Base-by-base conservation (phyloP, 257 asterid species). In the Rubia yunnanensis region DNA sequence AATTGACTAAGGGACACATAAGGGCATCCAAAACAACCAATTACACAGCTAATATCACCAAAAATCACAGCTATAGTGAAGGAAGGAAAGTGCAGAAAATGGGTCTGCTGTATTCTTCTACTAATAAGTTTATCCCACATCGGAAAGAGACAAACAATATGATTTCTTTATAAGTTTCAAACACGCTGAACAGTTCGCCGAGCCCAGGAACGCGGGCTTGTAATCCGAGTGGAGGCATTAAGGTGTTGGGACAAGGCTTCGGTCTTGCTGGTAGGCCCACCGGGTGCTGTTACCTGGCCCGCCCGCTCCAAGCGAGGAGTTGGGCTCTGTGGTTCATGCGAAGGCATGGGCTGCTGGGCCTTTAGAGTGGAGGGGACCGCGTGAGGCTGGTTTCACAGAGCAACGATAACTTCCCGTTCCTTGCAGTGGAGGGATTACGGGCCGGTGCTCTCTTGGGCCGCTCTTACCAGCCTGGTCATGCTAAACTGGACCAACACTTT, bases 341-440 rank as follows among this genome's bases (percentile, higher is more conserved):
- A 15, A 52, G 36, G 62, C 35, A 5, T 8, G 44, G 18, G 1
- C 1, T 1, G 17, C 35, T 7, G 10, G 62, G 62, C 1, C 6
- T 13, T 32, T 65, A 65, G 13, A 23, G 27, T 0, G 70, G 38
- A 22, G 70, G 62, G 20, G 1, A 52, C 35, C 0, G 62, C 50
- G 61, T 49, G 24, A 65, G 70, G 60, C 61, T 65, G 70, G 70
- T 14, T 48, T 65, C 20, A 65, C 61, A 64, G 30, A n/a, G 69
- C 69, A 46, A 2, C 46, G 60, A 64, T 0, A n/a, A 48, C 46
- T 28, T 48, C 38, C 63, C 53, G 24, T 53, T 54, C 63, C 10
- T 36, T 35, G 70, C 53, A 34, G 62, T 53, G 70, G 63, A 38
- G 18, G 70, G 39, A 53, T 35, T 9, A 24, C 63, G 26, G 63